These are phyloP conservation scores for Musa schizocarpa DNA, from an alignment of 176 grass and related monocot species.

Conservation along the genomic window DNA sequence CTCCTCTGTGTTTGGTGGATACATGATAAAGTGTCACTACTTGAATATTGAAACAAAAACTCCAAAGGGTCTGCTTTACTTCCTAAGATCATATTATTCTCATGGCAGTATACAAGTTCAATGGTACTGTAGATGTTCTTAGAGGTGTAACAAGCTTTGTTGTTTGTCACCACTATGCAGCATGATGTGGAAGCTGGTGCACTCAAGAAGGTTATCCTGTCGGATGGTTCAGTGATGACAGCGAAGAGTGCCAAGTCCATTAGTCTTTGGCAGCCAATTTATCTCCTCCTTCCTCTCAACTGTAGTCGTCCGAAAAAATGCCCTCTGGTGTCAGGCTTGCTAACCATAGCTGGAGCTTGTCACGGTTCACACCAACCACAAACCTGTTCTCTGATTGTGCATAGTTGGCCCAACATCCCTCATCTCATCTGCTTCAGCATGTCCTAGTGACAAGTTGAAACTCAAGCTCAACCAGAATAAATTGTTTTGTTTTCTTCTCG, in stretches of 20 bases:
- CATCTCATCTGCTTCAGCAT: slow-evolving; percentile 54
- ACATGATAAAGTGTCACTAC: too few relatives aligned
- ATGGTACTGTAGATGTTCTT: too few relatives aligned
- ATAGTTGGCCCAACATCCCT: slow-evolving; percentile 61
- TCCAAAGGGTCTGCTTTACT: too few relatives aligned
- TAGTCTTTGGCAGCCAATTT: slow-evolving; percentile 63
- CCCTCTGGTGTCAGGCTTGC: slow-evolving; percentile 24
- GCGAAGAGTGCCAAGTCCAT: slow-evolving; percentile 73
- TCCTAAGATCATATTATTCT: too few relatives aligned
- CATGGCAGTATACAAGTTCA: too few relatives aligned
- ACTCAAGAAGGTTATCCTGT: slow-evolving; percentile 83
- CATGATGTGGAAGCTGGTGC: slow-evolving; percentile 86
- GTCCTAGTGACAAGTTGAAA: slow-evolving; percentile 65
- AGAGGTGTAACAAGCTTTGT: too few relatives aligned
- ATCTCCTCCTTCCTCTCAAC: slow-evolving; percentile 72
- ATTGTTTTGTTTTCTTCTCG: slow-evolving; percentile 57
- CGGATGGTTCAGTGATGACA: slow-evolving; percentile 78
- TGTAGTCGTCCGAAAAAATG: slow-evolving; percentile 47
- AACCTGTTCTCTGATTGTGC: slow-evolving; percentile 71
- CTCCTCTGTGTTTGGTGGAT: too few relatives aligned
- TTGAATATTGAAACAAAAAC: too few relatives aligned
- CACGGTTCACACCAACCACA: slow-evolving; percentile 51
- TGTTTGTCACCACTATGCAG: slow-evolving; percentile 26
- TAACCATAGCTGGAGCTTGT: slow-evolving; percentile 61
- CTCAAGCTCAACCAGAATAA: slow-evolving; percentile 60